These are phyloP conservation scores for Phytophthora tentaculata DNA, from an alignment of 352 stramenopile species.

Conservation along the genomic window DNA sequence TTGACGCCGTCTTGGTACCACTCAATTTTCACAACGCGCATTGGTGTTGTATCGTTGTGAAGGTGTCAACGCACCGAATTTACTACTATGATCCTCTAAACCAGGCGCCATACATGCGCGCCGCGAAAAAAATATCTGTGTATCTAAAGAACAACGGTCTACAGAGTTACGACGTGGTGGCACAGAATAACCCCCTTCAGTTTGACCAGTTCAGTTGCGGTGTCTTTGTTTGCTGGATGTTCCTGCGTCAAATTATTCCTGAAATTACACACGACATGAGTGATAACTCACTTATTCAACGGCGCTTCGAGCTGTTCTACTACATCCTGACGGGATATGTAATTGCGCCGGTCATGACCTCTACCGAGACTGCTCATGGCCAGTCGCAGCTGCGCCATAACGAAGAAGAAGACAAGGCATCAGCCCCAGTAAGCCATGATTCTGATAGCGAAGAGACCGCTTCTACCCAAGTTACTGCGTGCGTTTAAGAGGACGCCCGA, in stretches of 20 bases:
- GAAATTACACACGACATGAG: not conserved
- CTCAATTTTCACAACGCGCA: not conserved
- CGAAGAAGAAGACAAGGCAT: no score
- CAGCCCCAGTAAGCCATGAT: no score
- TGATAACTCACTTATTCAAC: not conserved
- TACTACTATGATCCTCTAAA: not conserved
- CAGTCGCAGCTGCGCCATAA: no score
- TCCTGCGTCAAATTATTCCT: not conserved
- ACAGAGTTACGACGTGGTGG: not conserved
- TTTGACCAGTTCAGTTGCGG: conserved; percentile 2
- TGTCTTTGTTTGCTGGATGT: not conserved
- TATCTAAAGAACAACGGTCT: not conserved
- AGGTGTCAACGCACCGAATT: not conserved
- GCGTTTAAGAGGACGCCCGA: no score
- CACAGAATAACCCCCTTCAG: not conserved
- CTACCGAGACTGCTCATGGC: no score
- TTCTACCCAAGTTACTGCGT: no score
- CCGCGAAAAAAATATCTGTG: not conserved
- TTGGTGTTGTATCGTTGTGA: not conserved
- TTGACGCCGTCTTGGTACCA: not conserved
- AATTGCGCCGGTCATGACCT: no score
- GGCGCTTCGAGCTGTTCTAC: not conserved
- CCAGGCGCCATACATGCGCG: not conserved
- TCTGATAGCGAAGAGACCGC: no score
- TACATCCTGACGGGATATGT: not conserved